These are phyloP conservation scores for Starmerella vaccinii DNA, from an alignment of 805 yeast species.

Conservation along the genomic window DNA sequence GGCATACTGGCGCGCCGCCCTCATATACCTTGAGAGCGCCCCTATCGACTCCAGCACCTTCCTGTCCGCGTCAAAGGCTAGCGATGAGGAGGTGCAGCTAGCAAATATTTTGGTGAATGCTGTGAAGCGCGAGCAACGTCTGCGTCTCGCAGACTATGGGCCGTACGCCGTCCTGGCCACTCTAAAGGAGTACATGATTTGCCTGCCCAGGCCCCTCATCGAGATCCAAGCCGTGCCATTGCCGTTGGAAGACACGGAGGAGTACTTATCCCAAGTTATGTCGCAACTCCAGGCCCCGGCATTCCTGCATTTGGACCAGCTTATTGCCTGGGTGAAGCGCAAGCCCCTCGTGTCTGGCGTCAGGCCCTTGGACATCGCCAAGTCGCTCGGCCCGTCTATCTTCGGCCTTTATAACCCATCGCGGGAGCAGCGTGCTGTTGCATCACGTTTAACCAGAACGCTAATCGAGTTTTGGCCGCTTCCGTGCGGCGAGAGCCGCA, in stretches of 20 bases:
- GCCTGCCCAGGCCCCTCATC: slow-evolving; percentile 45
- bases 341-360: not conserved
- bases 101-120: slow-evolving; percentile 23
- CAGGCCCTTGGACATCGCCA: slow-evolving; percentile 30
- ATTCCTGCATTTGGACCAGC: slow-evolving; percentile 5
- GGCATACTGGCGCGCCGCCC: slow-evolving; percentile 27
- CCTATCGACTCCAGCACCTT: not conserved
- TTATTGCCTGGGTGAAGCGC: not conserved
- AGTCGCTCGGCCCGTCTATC: slow-evolving; percentile 44
- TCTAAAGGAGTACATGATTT: slow-evolving; percentile 39
- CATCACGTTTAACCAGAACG: slow-evolving; percentile 45
- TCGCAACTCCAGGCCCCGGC: slow-evolving; percentile 18
- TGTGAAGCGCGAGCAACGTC: slow-evolving; percentile 41
- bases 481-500: not conserved
- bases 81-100: slow-evolving; percentile 6
- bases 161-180: slow-evolving; percentile 41
- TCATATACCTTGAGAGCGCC: slow-evolving; percentile 18
- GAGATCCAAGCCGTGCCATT: slow-evolving; percentile 40
- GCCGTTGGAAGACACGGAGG: slow-evolving; percentile 44
- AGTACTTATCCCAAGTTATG: slow-evolving; percentile 36
- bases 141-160: slow-evolving; percentile 49
- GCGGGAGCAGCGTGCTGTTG: slow-evolving; percentile 41
- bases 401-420: slow-evolving; percentile 43
- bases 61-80: slow-evolving; percentile 2
- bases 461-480: slow-evolving; percentile 37